These are phyloP conservation scores for Claviceps fusiformis DNA, from an alignment of 2,329 filamentous ascomycete species.

Conservation along the genomic window DNA sequence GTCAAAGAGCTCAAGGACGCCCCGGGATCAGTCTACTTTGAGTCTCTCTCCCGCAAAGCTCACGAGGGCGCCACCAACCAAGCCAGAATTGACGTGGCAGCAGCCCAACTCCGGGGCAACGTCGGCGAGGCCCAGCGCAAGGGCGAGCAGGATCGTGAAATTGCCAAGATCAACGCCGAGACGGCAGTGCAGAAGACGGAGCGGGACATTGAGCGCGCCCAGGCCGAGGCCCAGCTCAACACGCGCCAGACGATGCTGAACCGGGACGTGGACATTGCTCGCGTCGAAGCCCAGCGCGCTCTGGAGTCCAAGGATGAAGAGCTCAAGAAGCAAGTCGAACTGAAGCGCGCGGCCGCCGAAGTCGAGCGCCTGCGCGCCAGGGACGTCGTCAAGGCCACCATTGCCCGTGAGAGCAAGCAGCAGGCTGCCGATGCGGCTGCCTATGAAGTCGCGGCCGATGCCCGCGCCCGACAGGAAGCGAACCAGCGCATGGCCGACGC, in stretches of 20 bases:
- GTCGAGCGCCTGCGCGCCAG: conserved; percentile 65
- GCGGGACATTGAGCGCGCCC: conserved; percentile 66
- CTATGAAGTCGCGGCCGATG: conserved; percentile 52
- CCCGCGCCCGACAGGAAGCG: conserved; percentile 39
- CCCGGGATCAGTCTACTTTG: conserved; percentile 69
- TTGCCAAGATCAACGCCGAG: conserved; percentile 77
- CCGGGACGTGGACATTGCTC: conserved; percentile 61
- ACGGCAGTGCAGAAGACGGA: conserved; percentile 77
- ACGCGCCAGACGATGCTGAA: conserved; percentile 60
- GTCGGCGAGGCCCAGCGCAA: conserved; percentile 67
- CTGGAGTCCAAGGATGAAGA: conserved; percentile 70
- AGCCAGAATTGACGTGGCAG: conserved; percentile 53
- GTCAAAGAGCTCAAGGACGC: conserved; percentile 78
- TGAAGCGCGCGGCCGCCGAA: conserved; percentile 65
- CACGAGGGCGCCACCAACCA: conserved; percentile 78
- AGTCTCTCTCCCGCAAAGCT: conserved; percentile 67
- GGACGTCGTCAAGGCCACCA: conserved; percentile 66
- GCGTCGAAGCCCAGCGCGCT: conserved; percentile 58
- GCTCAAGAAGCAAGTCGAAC: conserved; percentile 63
- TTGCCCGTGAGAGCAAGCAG: conserved; percentile 53
- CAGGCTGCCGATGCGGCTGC: conserved; percentile 53
- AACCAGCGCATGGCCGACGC: conserved; percentile 40
- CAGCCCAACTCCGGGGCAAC: conserved; percentile 51
- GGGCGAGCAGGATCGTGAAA: conserved; percentile 71
- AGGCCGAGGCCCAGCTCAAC: conserved; percentile 62